Percentiles rank a stretch among this genome's conserved stretches.
phyloP scores from a whole-genome alignment of 306 rosid species.

The Quercus agrifolia region DNA sequence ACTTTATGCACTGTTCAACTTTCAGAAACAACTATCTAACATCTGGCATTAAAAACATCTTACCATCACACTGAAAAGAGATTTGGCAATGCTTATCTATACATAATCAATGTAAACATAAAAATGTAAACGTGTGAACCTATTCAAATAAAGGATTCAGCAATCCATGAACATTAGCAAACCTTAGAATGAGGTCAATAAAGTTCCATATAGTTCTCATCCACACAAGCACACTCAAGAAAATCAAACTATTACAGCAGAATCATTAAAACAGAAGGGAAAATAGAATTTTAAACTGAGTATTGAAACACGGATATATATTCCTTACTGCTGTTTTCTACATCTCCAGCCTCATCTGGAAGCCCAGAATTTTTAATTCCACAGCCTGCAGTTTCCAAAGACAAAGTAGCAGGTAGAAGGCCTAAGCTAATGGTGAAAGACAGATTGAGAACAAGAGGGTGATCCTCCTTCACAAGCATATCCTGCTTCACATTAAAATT shows the following conservation, averaged over 20 bases:
- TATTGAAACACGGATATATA: conserved; percentile 15
- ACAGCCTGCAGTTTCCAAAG: conserved; percentile 77
- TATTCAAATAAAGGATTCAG: neutral
- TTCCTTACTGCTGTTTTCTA: conserved; percentile 71
- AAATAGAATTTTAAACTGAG: conserved; percentile 20
- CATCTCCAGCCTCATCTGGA: conserved; percentile 73
- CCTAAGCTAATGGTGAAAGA: conserved; percentile 85
- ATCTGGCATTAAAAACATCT: neutral
- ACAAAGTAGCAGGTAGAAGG: conserved; percentile 80
- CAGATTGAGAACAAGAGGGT: conserved; percentile 76
- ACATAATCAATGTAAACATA: neutral
- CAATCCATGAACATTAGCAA: neutral
- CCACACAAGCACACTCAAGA: conserved; percentile 12
- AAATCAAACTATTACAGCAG: neutral
- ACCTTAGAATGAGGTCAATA: neutral
- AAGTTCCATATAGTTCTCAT: neutral
- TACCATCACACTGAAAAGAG: neutral
- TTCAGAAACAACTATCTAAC: neutral
- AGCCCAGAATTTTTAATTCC: conserved; percentile 79
- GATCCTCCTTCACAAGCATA: conserved; percentile 74
- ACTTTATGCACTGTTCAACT: neutral
- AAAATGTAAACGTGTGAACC: neutral
- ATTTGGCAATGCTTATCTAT: neutral
- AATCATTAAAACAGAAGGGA: neutral
- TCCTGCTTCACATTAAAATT: conserved; percentile 53